Evolutionary conservation across 306 rosid species (phyloP), one percentile per base, ranked within the genome.

Genomic region (Cicer pinnatifidum): DNA sequence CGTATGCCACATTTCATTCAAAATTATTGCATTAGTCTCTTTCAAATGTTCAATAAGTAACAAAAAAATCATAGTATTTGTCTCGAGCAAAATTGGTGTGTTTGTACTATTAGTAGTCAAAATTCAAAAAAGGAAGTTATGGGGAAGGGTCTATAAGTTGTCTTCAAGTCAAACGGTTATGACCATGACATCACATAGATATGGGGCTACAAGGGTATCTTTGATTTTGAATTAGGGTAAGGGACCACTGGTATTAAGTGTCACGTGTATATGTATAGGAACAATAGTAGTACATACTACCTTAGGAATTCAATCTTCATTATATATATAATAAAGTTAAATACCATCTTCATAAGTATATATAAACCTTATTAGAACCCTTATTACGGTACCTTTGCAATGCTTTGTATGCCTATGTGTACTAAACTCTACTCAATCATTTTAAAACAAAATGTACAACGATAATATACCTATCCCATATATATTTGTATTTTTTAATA

Each of bases 131-230:
- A 40, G 12, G 11, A 78, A 61, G 83, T 84, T 82, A 82, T 47
- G 78, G 82, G 45, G 19, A 81, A 73, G 81, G 81, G 78, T 68
- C 75, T 73, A 57, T 72, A 59, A 33, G 50, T 72, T 78, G 89
- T 77, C 72, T 68, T 52, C 67, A 54, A 84, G 92, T 89, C 89
- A 87, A 89, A 84, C 89, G 88, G 90, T 88, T 89, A 82, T 81
- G 88, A 85, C 83, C 83, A 53, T 89, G 88, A 88, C 88, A 81
- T 84, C 90, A 91, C 51, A 73, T 41, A 63, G 83, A 79, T 71
- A 84, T 81, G 88, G 89, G 48, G 23, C 86, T 59, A 66, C 11
- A 63, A 44, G 44, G 71, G 51, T 80, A 80, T 75, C 81, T 77
- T 77, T 59, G 9, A 50, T 76, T 53, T 74, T 59, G 9, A 50